A percentile compares a stretch with the other conserved stretches of the same genome.
phyloP scores from a whole-genome alignment of 2,329 filamentous ascomycete genomes.

The Verticillium klebahnii region DNA sequence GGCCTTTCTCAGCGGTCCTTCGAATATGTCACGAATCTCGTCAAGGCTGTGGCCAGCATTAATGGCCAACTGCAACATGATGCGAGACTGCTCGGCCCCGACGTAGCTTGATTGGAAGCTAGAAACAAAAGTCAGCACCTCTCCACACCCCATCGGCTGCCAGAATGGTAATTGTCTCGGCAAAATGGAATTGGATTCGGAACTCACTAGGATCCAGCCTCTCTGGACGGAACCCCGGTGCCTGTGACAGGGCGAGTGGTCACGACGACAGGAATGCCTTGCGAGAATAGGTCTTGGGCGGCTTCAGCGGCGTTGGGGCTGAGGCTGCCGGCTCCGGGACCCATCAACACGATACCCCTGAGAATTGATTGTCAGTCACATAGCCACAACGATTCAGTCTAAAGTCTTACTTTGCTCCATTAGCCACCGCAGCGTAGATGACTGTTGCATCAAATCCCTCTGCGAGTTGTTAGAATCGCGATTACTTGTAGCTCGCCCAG shows the following conservation, averaged over 20 bases:
- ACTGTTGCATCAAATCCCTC: slow-evolving; percentile 25
- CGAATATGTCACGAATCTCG: slow-evolving; percentile 22
- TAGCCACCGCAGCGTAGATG: slow-evolving; percentile 24
- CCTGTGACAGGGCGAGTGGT: slow-evolving; percentile 22
- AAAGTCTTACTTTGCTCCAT: slow-evolving; percentile 21
- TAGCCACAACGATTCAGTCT: neutral
- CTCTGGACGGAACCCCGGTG: slow-evolving; percentile 17
- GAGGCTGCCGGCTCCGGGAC: slow-evolving; percentile 22
- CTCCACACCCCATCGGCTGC: neutral
- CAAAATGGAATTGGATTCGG: too few relatives aligned
- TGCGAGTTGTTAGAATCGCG: slow-evolving; percentile 3
- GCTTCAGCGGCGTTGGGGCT: slow-evolving; percentile 20
- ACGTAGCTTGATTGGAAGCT: slow-evolving; percentile 22
- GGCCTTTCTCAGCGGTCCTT: slow-evolving; percentile 18
- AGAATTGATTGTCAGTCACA: neutral
- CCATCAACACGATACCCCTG: slow-evolving; percentile 25
- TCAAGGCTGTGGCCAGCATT: slow-evolving; percentile 21
- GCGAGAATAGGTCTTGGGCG: slow-evolving; percentile 18
- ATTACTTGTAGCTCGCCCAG: too few relatives aligned
- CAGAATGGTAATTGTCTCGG: neutral
- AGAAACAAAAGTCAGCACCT: neutral
- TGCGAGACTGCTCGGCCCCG: slow-evolving; percentile 22
- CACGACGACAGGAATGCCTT: slow-evolving; percentile 22
- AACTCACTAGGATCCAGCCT: neutral
- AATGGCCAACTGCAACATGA: slow-evolving; percentile 26